Evolutionary conservation across 2,329 filamentous ascomycete species (phyloP), one percentile per base, ranked within the genome.

Genomic region (Talaromyces rugulosus): DNA sequence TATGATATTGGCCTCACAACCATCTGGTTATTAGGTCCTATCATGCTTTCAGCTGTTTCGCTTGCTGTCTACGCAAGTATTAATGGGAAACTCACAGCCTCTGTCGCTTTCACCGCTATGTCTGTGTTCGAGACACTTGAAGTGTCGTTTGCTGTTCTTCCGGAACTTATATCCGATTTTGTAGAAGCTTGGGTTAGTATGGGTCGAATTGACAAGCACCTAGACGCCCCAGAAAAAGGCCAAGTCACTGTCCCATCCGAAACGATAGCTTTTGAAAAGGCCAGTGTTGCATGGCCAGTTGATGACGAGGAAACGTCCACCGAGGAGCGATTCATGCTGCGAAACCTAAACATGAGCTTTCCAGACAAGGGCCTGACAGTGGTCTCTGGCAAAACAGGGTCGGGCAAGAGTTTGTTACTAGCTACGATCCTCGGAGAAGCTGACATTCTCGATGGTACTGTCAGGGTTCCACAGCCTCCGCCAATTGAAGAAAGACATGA

Each of bases 61-160:
- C 79, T 95, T 2, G 83, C 87, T 1, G 83, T 87, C 0, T 93
- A 93, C 69, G 86, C 89, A 2, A 66, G 83, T 11, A 67, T 89
- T 0, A 74, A 91, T 66, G 87, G 87, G 3, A 77, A 80, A 0
- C 78, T 95, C 14, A 81, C 83, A 1, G 87, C 91, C 0, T 91
- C 89, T 0, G 83, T 92, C 12, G 91, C 91, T 2, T 95, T 95
- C 67, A 91, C 91, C 30, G 88, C 88, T 31, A 86, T 93, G 47
- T 86, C 88, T 11, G 82, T 93, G 55, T 91, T 94, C 73, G 86
- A 85, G 63, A 82, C 85, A 16, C 80, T 95, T 30, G 90, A 94
- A 70, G 80, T 87, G 27, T 87, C 88, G 0, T 77, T 94, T 1
- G 86, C 87, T 0, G 80, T 89, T 51, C 77, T 95, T 16, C 91